Conservation (phyloP, 140 eudicot genomes). For the Stevia rebaudiana region DNA sequence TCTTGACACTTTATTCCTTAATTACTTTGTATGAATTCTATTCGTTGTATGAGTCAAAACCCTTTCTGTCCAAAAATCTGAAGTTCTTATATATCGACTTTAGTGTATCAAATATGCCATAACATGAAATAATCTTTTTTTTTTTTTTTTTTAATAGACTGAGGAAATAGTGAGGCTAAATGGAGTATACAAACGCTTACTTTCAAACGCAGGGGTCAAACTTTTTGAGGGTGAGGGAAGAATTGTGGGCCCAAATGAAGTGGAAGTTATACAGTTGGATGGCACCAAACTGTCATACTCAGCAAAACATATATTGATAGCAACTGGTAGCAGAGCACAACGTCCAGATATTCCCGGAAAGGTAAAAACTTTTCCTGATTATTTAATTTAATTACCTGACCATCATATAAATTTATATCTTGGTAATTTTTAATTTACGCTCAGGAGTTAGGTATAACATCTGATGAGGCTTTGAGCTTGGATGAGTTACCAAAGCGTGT, state of each 20-base stretch:
- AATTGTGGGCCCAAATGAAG: slow-evolving; percentile 79
- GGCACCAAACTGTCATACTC: slow-evolving; percentile 74
- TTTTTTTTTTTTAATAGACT: slow-evolving; percentile 9
- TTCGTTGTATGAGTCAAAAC: neutral
- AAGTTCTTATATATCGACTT: neutral
- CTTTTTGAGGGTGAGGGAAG: slow-evolving; percentile 85
- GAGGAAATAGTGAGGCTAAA: slow-evolving; percentile 73
- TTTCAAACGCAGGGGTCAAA: slow-evolving; percentile 82
- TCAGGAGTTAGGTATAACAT: slow-evolving; percentile 87
- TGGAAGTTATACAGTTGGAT: slow-evolving; percentile 70
- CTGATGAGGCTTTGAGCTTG: slow-evolving; percentile 97
- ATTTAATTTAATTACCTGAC: neutral
- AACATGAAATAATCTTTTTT: neutral
- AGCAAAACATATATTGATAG: slow-evolving; percentile 79
- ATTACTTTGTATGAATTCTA: neutral
- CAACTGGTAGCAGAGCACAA: slow-evolving; percentile 94
- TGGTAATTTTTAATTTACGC: neutral
- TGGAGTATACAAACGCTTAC: slow-evolving; percentile 73
- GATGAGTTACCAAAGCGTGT: slow-evolving; percentile 93
- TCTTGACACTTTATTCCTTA: neutral
- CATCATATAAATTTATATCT: slow-evolving; percentile 5
- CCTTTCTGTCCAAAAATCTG: neutral
- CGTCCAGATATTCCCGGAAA: slow-evolving; percentile 84
- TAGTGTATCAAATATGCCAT: neutral
- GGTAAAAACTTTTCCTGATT: slow-evolving; percentile 31